Base-by-base conservation (phyloP, 192 early-diverging fungal species). In the Coemansia sp. region DNA sequence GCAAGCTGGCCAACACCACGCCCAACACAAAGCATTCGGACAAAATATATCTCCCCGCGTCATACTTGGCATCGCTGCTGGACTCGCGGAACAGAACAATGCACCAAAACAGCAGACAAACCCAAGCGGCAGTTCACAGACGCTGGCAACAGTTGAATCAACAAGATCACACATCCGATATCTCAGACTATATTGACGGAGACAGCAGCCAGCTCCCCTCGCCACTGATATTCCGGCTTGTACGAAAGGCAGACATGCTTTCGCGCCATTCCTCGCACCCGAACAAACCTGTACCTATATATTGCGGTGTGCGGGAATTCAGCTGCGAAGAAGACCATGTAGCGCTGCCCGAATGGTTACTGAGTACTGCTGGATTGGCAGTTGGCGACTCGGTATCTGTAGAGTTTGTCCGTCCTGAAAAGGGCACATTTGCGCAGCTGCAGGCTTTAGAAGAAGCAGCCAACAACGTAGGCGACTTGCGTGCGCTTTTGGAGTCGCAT, bases 231-330 rank as follows among this genome's bases (percentile, higher is more conserved):
- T 57, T 76, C 30, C 62, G 66, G 4, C 47, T 76, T 3, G 17
- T 18, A 18, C 53, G 32, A 41, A 38, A 45, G 20, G 6, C 11
- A n/a, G 37, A 44, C 2, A 30, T 34, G 20, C 5, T 46, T 17
- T 32, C 47, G 0, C 20, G 11, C 2, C 10, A 11, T 11, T 15
- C 23, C 23, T 11, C 42, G 6, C 21, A 17, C 1, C 17, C n/a
- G 7, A 21, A n/a, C 2, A 28, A 21, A n/a, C 42, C 23, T 38
- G 30, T 18, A 5, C 20, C 44, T 2, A 56, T 63, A 10, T 62
- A 53, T 47, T 76, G 83, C 41, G 84, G 87, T n/a, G 90, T 91
- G 43, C 81, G 84, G 40, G 90, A 89, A 58, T 91, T 89, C 51
- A 85, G 84, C 40, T 57, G 79, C 2, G 69, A 71, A 5, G 85